These are phyloP conservation scores for Metschnikowia vanudenii DNA, from an alignment of 805 yeast species.

Conservation along the genomic window DNA sequence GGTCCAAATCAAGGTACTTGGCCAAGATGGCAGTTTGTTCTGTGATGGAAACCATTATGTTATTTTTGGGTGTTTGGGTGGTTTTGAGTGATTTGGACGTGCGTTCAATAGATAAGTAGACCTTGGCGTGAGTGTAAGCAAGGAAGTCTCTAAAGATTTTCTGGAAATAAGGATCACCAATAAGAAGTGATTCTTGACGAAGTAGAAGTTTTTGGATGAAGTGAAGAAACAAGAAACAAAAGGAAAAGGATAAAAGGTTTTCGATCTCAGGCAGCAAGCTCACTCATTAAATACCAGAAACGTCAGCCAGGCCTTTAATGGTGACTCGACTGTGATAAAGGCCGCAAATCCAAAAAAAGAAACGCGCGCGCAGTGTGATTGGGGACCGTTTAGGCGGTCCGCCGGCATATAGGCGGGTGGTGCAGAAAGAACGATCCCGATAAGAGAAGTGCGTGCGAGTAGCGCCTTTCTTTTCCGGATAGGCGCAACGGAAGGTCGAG, in stretches of 20 bases:
- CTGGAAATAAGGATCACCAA: no score
- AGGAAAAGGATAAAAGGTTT: background rate
- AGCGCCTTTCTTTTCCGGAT: conserved; percentile 8
- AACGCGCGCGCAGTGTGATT: conserved; percentile 12
- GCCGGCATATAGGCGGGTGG: background rate
- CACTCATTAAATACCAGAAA: conserved; percentile 6
- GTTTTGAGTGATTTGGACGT: no score
- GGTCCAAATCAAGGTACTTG: conserved; percentile 81
- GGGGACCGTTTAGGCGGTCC: no score
- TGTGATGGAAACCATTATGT: conserved; percentile 43
- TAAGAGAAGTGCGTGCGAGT: conserved; percentile 7
- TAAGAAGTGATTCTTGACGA: no score
- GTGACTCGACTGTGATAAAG: conserved; percentile 10
- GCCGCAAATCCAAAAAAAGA: conserved; percentile 12
- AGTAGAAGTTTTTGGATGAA: no score
- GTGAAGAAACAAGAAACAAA: no score
- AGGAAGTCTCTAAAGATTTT: no score
- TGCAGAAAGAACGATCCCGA: conserved; percentile 10
- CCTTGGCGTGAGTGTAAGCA: no score
- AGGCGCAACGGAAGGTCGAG: conserved; percentile 8
- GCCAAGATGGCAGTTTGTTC: conserved; percentile 78
- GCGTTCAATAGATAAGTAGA: no score
- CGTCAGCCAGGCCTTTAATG: background rate
- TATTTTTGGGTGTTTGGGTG: no score
- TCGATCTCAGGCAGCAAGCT: background rate